These are phyloP conservation scores for Podospora comata DNA, from an alignment of 495 filamentous ascomycete species.

Conservation along the genomic window DNA sequence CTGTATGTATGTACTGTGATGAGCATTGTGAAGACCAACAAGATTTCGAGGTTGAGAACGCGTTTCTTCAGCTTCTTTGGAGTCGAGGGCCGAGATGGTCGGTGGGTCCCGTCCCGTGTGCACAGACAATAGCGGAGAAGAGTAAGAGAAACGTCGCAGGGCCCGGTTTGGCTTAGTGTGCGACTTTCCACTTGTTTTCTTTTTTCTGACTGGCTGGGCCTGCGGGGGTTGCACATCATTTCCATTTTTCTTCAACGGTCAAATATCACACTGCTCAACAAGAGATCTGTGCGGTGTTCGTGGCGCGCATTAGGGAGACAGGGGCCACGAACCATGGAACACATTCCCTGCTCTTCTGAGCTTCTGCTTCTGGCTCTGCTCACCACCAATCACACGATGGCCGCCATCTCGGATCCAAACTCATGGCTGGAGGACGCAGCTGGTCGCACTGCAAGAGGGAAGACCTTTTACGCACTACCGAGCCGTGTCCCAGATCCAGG, in stretches of 20 bases:
- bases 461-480: not conserved
- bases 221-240: not conserved
- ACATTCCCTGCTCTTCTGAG: not conserved
- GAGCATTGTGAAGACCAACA: not conserved
- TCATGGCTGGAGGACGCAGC: not conserved
- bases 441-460: not conserved
- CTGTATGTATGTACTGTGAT: not conserved
- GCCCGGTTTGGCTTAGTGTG: not conserved
- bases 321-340: not conserved
- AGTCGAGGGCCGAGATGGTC: not conserved
- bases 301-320: not conserved
- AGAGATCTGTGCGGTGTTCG: not conserved
- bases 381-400: not conserved
- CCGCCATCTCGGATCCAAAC: not conserved
- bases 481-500: not conserved
- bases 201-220: not conserved
- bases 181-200: not conserved
- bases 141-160: not conserved
- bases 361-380: not conserved
- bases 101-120: not conserved
- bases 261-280: not conserved
- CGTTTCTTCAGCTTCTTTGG: not conserved
- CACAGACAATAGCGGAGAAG: conserved; percentile 2
- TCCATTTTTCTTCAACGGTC: not conserved
- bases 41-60: not conserved